Evolutionary conservation across 2,329 filamentous ascomycete species (phyloP).

Genomic region (Drechslera avenae): DNA sequence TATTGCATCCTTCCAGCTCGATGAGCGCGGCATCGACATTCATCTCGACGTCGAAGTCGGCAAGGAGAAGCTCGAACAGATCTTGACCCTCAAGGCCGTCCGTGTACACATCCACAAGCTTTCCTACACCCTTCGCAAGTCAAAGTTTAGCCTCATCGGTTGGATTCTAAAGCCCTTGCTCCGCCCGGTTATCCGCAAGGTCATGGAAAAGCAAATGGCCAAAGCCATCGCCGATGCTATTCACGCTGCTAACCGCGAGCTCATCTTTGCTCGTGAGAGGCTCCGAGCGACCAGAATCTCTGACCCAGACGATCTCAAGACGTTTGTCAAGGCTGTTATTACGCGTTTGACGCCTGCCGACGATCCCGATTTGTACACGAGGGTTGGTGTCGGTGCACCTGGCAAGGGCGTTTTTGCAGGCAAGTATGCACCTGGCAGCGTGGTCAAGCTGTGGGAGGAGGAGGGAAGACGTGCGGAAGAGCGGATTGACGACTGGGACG

Average conservation of each 20-base stretch:
- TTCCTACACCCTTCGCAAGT: constrained; percentile 75
- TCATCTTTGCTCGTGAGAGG: constrained; percentile 84
- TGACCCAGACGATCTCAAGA: constrained; percentile 76
- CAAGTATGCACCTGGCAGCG: constrained; percentile 84
- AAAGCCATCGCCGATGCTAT: constrained; percentile 71
- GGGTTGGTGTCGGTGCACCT: constrained; percentile 70
- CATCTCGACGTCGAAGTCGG: constrained; percentile 83
- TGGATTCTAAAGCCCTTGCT: constrained; percentile 87
- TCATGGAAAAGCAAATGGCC: constrained; percentile 79
- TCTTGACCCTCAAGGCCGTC: constrained; percentile 77
- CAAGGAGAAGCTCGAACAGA: constrained; percentile 76
- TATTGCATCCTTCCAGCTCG: constrained; percentile 82
- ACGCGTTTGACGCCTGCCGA: constrained; percentile 73
- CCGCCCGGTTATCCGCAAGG: constrained; percentile 77
- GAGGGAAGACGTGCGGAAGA: constrained; percentile 74
- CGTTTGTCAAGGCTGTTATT: constrained; percentile 82
- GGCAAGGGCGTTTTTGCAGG: constrained; percentile 74
- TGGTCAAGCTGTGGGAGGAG: constrained; percentile 88
- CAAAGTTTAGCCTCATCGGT: constrained; percentile 75
- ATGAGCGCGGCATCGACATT: constrained; percentile 85
- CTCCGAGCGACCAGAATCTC: constrained; percentile 84
- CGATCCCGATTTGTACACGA: constrained; percentile 76
- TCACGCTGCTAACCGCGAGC: constrained; percentile 78
- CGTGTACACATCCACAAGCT: constrained; percentile 86
- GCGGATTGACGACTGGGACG: constrained; percentile 73